Conservation (phyloP, 2,329 filamentous ascomycete genomes). For the Bertia moriformis region DNA sequence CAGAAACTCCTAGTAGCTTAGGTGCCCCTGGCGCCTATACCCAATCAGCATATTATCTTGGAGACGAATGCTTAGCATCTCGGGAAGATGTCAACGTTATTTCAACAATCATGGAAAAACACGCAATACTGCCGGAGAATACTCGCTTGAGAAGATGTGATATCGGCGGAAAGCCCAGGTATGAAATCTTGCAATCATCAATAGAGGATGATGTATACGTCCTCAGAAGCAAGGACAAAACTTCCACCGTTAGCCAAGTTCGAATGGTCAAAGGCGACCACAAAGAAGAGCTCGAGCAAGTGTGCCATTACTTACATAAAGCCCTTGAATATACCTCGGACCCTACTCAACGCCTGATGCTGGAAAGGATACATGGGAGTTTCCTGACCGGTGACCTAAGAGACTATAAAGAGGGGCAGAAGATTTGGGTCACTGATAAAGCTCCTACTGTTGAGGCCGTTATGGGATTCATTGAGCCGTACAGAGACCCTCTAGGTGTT, state of each 20-base stretch:
- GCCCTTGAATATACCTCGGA: slow-evolving; percentile 34
- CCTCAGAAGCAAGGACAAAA: slow-evolving; percentile 1
- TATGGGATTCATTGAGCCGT: slow-evolving; percentile 48
- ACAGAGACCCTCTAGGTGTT: slow-evolving; percentile 43
- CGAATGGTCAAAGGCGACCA: slow-evolving; percentile 37
- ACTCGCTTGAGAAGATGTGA: slow-evolving; percentile 31
- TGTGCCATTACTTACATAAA: slow-evolving; percentile 28
- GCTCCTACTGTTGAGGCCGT: slow-evolving; percentile 40
- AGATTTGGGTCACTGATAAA: slow-evolving; percentile 42
- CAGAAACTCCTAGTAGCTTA: slow-evolving; percentile 34
- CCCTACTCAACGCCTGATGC: slow-evolving; percentile 32
- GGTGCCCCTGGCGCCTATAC: slow-evolving; percentile 35
- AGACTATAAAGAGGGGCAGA: slow-evolving; percentile 36
- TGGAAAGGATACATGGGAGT: slow-evolving; percentile 34
- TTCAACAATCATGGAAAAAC: slow-evolving; percentile 30
- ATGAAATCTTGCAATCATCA: slow-evolving; percentile 28
- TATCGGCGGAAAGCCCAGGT: slow-evolving; percentile 19
- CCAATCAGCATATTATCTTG: slow-evolving; percentile 40
- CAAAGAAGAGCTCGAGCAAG: slow-evolving; percentile 28
- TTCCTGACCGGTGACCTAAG: slow-evolving; percentile 40
- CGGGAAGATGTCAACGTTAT: slow-evolving; percentile 32
- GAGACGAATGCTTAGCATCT: slow-evolving; percentile 28
- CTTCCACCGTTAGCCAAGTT: slow-evolving; percentile 19
- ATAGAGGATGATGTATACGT: slow-evolving; percentile 5
- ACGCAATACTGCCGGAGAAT: slow-evolving; percentile 38